These are phyloP conservation scores for Schwanniomyces polymorphus DNA, from an alignment of 805 yeast genomes.

Conservation along the genomic window DNA sequence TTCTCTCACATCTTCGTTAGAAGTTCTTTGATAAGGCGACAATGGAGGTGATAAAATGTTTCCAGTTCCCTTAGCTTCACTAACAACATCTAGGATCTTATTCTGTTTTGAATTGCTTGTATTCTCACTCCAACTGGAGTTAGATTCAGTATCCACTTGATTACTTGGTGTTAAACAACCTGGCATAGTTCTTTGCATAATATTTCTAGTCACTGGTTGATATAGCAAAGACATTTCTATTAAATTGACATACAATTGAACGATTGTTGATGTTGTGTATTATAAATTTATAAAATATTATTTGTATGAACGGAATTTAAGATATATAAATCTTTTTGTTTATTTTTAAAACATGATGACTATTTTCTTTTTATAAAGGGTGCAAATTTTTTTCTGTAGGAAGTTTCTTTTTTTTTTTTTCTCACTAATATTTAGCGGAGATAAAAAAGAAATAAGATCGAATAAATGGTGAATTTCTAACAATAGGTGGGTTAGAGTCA, in stretches of 20 bases:
- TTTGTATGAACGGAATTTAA: background rate
- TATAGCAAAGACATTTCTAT: slow-evolving; percentile 27
- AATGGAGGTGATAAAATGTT: slow-evolving; percentile 48
- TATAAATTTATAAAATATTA: background rate
- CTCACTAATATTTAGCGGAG: background rate
- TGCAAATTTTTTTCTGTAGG: slow-evolving; percentile 8
- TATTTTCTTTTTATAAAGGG: slow-evolving; percentile 7
- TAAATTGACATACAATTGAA: slow-evolving; percentile 1
- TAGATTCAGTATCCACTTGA: slow-evolving; percentile 9
- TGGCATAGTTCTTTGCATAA: slow-evolving; percentile 21
- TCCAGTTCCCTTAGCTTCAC: background rate
- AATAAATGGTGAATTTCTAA: background rate
- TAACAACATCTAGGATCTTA: slow-evolving; percentile 5
- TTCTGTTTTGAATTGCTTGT: background rate
- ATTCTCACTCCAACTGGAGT: background rate
- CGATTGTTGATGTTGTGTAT: background rate
- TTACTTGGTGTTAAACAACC: slow-evolving; percentile 34
- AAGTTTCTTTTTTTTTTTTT: slow-evolving; percentile 6
- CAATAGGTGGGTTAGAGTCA: background rate
- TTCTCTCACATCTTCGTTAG: slow-evolving; percentile 1
- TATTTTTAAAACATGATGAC: slow-evolving; percentile 6
- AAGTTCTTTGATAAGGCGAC: slow-evolving; percentile 37
- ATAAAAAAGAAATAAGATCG: background rate
- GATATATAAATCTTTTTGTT: slow-evolving; percentile 5
- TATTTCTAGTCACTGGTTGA: slow-evolving; percentile 32